Conservation (phyloP, 164 flowering plant genomes). For the Tinospora cordifolia region DNA sequence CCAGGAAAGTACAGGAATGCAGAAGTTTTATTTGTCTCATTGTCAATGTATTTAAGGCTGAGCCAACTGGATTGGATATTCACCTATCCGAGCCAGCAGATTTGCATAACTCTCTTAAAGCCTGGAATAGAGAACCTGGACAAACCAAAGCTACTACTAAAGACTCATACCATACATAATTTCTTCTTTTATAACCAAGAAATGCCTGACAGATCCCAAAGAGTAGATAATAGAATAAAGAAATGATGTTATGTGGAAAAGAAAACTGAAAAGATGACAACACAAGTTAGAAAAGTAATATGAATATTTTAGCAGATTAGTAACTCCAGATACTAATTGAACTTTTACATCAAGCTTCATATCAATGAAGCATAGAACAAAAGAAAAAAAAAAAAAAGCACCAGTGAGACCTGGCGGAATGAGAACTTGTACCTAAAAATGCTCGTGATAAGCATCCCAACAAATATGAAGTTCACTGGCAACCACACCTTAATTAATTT, state of each 20-base stretch:
- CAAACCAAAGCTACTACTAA: too few species aligned
- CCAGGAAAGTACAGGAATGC: too few species aligned
- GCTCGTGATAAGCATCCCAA: conserved; percentile 96
- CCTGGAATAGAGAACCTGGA: too few species aligned
- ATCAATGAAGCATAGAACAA: not conserved
- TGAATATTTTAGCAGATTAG: not conserved
- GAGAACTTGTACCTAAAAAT: conserved; percentile 69
- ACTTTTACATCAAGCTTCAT: not conserved
- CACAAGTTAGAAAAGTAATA: not conserved
- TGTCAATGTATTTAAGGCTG: too few species aligned
- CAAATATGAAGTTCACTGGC: conserved; percentile 93
- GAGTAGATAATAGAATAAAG: not conserved
- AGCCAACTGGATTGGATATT: too few species aligned
- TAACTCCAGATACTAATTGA: not conserved
- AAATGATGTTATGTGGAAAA: not conserved
- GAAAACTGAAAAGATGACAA: not conserved
- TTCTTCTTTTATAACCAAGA: not conserved
- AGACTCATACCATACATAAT: not conserved
- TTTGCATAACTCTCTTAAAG: too few species aligned
- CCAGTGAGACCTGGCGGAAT: not conserved
- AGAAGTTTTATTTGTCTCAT: too few species aligned
- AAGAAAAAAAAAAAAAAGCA: not conserved
- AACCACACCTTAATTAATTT: conserved; percentile 85
- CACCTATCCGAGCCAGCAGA: too few species aligned
- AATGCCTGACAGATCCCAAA: not conserved